Evolutionary conservation across 164 flowering plant genomes (phyloP).

Genomic region (Litsea cubeba): DNA sequence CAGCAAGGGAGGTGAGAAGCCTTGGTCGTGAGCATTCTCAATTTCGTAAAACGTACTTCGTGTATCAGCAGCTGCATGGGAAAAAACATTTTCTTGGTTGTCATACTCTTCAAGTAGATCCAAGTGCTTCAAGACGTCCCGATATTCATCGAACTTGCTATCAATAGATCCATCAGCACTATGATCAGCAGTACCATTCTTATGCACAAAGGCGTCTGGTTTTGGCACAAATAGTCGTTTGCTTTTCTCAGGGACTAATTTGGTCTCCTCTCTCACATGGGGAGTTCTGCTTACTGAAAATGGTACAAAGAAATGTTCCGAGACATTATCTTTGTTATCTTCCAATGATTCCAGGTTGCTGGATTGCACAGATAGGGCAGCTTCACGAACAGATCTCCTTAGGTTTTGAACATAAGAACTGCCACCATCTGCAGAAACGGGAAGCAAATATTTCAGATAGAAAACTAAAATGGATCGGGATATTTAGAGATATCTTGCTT

Average conservation of each 20-base stretch:
- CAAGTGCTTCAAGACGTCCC: constrained; percentile 36
- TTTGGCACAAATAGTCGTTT: constrained; percentile 46
- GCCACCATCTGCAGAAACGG: constrained; percentile 43
- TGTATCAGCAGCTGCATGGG: constrained; percentile 39
- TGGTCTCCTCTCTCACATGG: constrained; percentile 30
- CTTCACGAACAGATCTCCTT: constrained; percentile 89
- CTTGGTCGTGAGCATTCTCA: constrained; percentile 63
- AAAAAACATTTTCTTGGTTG: constrained; percentile 45
- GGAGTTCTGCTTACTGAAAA: constrained; percentile 52
- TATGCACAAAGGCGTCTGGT: constrained; percentile 33
- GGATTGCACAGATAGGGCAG: constrained; percentile 60
- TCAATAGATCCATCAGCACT: constrained; percentile 15
- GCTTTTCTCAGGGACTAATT: constrained; percentile 34
- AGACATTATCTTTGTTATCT: constrained; percentile 65
- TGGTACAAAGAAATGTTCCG: constrained; percentile 81
- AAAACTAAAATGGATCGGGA: neutral
- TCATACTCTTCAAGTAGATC: constrained; percentile 46
- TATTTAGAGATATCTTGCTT: neutral
- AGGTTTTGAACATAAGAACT: constrained; percentile 56
- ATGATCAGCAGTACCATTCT: constrained; percentile 22
- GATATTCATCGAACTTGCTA: constrained; percentile 38
- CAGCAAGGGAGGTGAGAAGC: constrained; percentile 86
- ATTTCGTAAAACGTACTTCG: constrained; percentile 45
- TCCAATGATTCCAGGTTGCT: constrained; percentile 48
- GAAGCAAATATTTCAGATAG: neutral